Percentiles rank a stretch among this genome's conserved stretches.
phyloP scores from a whole-genome alignment of 495 filamentous ascomycete genomes.

The Immersiella caudata region DNA sequence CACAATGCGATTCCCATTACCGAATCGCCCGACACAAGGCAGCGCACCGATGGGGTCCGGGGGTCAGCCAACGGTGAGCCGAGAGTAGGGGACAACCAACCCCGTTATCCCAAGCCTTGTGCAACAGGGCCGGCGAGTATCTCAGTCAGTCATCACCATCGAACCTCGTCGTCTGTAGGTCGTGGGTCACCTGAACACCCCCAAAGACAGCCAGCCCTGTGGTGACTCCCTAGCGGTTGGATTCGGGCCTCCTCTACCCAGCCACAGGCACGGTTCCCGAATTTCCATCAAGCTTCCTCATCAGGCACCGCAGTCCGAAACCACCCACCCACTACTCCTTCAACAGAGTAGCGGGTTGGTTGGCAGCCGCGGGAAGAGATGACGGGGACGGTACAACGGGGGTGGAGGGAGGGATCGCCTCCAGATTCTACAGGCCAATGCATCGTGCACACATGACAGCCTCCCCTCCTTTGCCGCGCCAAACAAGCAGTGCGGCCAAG shows the following conservation, averaged over 20 bases:
- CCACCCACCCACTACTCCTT: neutral
- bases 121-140: neutral
- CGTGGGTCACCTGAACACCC: neutral
- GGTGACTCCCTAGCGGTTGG: neutral
- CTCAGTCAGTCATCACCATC: neutral
- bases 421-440: constrained; percentile 11
- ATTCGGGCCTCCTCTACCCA: neutral
- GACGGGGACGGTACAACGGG: neutral
- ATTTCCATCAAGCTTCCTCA: constrained; percentile 4
- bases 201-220: neutral
- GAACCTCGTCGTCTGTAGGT: neutral
- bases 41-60: neutral
- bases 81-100: neutral
- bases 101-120: neutral
- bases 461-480: constrained; percentile 1
- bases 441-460: constrained; percentile 19
- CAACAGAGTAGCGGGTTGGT: neutral
- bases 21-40: constrained; percentile 1
- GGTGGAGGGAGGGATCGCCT: neutral
- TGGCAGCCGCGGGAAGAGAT: constrained; percentile 4
- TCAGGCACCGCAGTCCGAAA: constrained; percentile 22
- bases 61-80: neutral
- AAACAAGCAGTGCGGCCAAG: neutral
- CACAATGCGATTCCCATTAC: neutral
- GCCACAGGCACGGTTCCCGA: neutral